Evolutionary conservation across 2,329 filamentous ascomycete species (phyloP), one percentile per base, ranked within the genome.

Genomic region (Cordyceps pruinosa): DNA sequence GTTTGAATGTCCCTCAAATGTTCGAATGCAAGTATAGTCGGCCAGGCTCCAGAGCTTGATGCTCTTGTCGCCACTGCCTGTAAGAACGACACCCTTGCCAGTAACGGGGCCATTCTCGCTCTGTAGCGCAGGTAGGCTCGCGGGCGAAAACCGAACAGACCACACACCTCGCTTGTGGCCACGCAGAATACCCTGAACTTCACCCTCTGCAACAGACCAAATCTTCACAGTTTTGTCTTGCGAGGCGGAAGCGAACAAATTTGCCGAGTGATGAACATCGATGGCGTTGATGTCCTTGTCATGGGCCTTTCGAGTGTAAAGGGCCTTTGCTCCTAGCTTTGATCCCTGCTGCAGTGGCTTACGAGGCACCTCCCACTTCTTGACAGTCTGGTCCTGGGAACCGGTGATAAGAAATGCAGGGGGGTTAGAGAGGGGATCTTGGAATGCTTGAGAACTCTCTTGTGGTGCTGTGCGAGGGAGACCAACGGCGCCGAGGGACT

Each of bases 261-360:
- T 83, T 5, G 83, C 84, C 1, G 82, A 79, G 23, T 85, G 81
- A 61, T 91, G 89, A 12, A 94, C 80, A 62, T 95, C 90, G 51
- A 99, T 82, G 2, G 94, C 91, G 66, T 99, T 99, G 73, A 99
- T 99, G 64, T 99, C 94, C 70, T 99, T 99, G 68, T 99, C 94
- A 72, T 99, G 94, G 1, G 94, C 94, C 72, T 97, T 96, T 57
- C 94, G 84, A 1, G 94, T 97, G 70, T 89, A 99, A 5, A 86
- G 74, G 41, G 90, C 90, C 64, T 85, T 77, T 10, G 84, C 75
- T 10, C 81, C 78, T 58, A 81, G 80, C 59, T 80, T 82, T 47
- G 74, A 71, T 19, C 65, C 66, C 44, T 66, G 63, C 58, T 74
- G 70, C 52, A 77, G 74, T 34, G 75, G 69, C 52, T 81, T 69